phyloP scores from a whole-genome alignment of 2,329 filamentous ascomycete species.

The Phyllosticta paracitricarpa region DNA sequence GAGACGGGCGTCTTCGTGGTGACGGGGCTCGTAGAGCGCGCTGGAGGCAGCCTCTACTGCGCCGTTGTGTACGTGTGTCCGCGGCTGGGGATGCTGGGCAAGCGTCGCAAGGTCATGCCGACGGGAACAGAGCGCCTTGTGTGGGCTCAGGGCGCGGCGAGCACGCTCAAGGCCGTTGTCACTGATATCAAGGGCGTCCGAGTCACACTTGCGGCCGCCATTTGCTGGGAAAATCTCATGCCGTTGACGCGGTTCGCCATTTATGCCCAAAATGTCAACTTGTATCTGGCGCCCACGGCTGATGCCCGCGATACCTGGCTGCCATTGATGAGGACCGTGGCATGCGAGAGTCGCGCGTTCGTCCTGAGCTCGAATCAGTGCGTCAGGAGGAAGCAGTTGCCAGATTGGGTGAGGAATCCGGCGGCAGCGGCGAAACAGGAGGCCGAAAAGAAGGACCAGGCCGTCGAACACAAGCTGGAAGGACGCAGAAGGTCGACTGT shows the following conservation, averaged over 20 bases:
- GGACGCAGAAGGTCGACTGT: constrained; percentile 31
- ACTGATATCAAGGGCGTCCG: constrained; percentile 70
- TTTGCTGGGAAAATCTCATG: constrained; percentile 98
- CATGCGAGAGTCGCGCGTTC: constrained; percentile 71
- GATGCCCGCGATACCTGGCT: constrained; percentile 78
- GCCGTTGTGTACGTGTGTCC: constrained; percentile 75
- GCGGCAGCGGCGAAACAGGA: neutral
- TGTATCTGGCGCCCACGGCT: constrained; percentile 85
- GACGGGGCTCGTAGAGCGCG: constrained; percentile 67
- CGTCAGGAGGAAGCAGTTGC: constrained; percentile 49
- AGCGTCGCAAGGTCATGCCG: constrained; percentile 88
- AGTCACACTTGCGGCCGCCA: constrained; percentile 73
- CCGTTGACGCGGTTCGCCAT: constrained; percentile 72
- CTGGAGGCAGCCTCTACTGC: constrained; percentile 78
- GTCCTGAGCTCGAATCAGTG: constrained; percentile 83
- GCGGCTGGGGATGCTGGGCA: constrained; percentile 60
- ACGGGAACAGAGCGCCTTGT: constrained; percentile 75
- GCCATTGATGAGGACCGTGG: constrained; percentile 70
- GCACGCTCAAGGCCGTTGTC: constrained; percentile 67
- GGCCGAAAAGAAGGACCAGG: constrained; percentile 6
- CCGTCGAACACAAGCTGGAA: constrained; percentile 9
- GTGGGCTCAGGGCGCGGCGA: constrained; percentile 78
- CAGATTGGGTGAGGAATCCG: constrained; percentile 42
- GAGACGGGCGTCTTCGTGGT: constrained; percentile 77
- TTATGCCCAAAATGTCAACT: constrained; percentile 82